These are phyloP conservation scores for Iris macrosiphon DNA, from an alignment of 106 monocot species.

Conservation along the genomic window DNA sequence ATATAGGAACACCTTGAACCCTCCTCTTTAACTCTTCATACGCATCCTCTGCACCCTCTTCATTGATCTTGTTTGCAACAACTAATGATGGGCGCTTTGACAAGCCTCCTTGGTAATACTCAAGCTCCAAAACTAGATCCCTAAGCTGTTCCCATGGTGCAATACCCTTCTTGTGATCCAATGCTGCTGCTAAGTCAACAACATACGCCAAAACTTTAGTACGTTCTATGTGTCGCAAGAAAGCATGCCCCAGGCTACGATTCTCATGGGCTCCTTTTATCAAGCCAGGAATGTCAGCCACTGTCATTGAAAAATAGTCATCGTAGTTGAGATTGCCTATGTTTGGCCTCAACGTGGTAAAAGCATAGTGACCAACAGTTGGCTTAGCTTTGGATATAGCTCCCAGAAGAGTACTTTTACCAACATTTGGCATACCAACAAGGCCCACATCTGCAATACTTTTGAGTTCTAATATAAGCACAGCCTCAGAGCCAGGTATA, in stretches of 20 bases:
- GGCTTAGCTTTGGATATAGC: slow-evolving; percentile 82
- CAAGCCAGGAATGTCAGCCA: slow-evolving; percentile 96
- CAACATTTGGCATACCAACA: slow-evolving; percentile 91
- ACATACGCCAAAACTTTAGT: slow-evolving; percentile 86
- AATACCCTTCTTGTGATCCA: slow-evolving; percentile 60
- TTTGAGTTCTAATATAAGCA: slow-evolving; percentile 88
- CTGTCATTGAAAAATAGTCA: slow-evolving; percentile 72
- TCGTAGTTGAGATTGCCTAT: slow-evolving; percentile 80
- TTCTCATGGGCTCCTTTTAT: slow-evolving; percentile 89
- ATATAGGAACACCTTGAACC: slow-evolving; percentile 60
- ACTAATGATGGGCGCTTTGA: slow-evolving; percentile 59
- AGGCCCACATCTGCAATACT: slow-evolving; percentile 95
- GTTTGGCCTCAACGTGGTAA: slow-evolving; percentile 86
- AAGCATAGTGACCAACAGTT: slow-evolving; percentile 82
- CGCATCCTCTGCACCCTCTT: slow-evolving; percentile 54
- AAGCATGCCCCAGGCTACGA: slow-evolving; percentile 89
- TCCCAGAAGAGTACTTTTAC: slow-evolving; percentile 90
- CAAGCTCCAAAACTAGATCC: slow-evolving; percentile 75
- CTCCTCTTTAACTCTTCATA: slow-evolving; percentile 72
- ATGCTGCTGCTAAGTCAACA: slow-evolving; percentile 67
- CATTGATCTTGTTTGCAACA: slow-evolving; percentile 93
- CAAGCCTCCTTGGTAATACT: slow-evolving; percentile 66
- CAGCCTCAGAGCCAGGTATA: slow-evolving; percentile 51
- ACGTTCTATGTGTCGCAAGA: slow-evolving; percentile 82
- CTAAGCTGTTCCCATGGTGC: slow-evolving; percentile 78